These are phyloP conservation scores for Sporisorium sorghi DNA, from an alignment of 1,284 basidiomycete genomes.

Conservation along the genomic window DNA sequence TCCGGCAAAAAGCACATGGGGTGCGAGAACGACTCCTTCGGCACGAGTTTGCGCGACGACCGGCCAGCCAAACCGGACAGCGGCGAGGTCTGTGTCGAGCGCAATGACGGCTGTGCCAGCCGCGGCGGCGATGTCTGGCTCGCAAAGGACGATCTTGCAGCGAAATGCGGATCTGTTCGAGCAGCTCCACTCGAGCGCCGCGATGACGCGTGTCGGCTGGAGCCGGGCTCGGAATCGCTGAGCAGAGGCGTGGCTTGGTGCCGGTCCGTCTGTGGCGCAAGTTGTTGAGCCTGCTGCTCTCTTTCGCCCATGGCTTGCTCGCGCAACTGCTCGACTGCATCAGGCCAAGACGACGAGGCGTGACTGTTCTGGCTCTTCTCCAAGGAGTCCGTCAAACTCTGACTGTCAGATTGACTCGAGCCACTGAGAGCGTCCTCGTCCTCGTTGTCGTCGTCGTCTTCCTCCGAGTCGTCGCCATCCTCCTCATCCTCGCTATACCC, in stretches of 20 bases:
- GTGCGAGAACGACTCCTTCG: conserved; percentile 40
- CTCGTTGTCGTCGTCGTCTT: conserved; percentile 18
- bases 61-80: conserved; percentile 7
- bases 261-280: neutral
- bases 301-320: neutral
- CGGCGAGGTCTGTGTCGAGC: conserved; percentile 18
- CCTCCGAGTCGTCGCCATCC: conserved; percentile 27
- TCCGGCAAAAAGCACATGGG: conserved; percentile 54
- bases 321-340: conserved; percentile 2
- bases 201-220: neutral
- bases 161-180: no score
- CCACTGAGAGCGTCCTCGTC: conserved; percentile 18
- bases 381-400: conserved; percentile 18
- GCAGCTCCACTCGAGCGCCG: conserved; percentile 7
- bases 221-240: conserved; percentile 5
- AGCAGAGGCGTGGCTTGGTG: neutral
- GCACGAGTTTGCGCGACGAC: conserved; percentile 18
- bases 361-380: conserved; percentile 14
- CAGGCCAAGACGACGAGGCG: neutral
- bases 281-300: neutral
- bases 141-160: neutral
- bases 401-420: conserved; percentile 13
- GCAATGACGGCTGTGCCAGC: neutral
- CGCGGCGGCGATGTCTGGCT: conserved; percentile 15
- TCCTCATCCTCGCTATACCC: conserved; percentile 56